Percentiles rank a stretch among this genome's conserved stretches.
Evolutionary conservation across 1,284 basidiomycete genomes (phyloP).

Genomic region (Tilletia walkeri): DNA sequence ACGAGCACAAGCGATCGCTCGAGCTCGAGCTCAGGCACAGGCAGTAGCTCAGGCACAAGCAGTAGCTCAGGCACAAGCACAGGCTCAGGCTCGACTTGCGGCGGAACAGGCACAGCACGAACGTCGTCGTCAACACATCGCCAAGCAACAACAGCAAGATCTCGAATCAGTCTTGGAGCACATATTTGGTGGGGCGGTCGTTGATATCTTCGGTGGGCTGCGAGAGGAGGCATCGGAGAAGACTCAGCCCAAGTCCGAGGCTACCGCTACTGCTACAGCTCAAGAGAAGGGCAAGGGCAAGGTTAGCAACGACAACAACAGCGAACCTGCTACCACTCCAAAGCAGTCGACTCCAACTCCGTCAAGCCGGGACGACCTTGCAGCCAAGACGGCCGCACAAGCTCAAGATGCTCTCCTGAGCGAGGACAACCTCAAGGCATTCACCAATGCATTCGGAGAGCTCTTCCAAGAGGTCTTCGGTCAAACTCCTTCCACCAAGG

Average conservation of each 20-base stretch:
- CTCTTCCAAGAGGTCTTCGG: slow-evolving; percentile 16
- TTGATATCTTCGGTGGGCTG: background rate
- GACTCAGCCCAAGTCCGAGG: background rate
- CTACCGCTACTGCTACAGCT: background rate
- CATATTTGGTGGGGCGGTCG: background rate
- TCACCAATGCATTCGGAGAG: slow-evolving; percentile 1
- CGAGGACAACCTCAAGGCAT: background rate
- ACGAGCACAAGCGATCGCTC: background rate
- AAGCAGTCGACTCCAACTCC: background rate
- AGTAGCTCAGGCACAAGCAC: too few relatives aligned
- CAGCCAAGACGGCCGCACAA: slow-evolving; percentile 7
- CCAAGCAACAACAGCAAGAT: background rate
- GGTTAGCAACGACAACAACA: too few relatives aligned
- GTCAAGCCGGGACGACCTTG: background rate
- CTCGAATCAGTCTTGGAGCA: background rate
- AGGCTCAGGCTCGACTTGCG: too few relatives aligned
- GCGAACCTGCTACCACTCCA: background rate
- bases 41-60: background rate
- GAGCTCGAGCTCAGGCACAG: background rate
- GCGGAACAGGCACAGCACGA: background rate
- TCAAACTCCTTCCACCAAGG: background rate
- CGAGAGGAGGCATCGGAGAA: background rate
- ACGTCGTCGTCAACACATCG: background rate
- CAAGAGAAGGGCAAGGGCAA: too few relatives aligned
- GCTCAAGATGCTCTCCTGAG: slow-evolving; percentile 1